Evolutionary conservation across 495 filamentous ascomycete species (phyloP), one percentile per base, ranked within the genome.

Genomic region (Mycothermus thermophilus): DNA sequence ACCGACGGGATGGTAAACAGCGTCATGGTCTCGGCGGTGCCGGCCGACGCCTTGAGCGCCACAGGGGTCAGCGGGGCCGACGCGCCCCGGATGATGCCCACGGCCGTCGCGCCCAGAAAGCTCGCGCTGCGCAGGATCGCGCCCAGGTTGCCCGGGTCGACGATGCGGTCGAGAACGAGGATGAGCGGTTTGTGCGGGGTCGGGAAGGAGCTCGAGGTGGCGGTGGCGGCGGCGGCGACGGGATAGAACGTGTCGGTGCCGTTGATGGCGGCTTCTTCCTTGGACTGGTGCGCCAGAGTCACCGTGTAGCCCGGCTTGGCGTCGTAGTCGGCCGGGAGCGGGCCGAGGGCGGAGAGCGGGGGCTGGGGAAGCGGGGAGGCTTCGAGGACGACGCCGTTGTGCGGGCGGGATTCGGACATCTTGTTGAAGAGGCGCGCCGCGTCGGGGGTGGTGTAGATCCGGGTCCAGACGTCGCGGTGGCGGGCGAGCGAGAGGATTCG

Each of bases 321-420:
- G 4, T 59, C 47, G 5, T 57, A 48, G 8, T 56, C 43, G 14
- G 61, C 51, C 0, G 54, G 38, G 10, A 76, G 57, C 3, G 51
- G 35, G 19, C 62, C 65, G 12, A 95, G 59, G 14, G 64, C 51
- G 17, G 61, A 63, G 14, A 93, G 61, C 2, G 88, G 87, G 1
- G 74, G 60, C 42, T 75, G 72, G 0, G 83, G 84, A 17, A 96
- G 57, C 7, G 79, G 81, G 0, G 86, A 93, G 15, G 78, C 77
- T 57, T 97, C 90, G 17, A 97, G 69, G 25, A 96, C 63, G 49
- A 77, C 85, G 35, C 88, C 80, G 54, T 95, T 97, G 52, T 97
- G 90, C 21, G 87, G 83, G 35, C 90, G 69, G n/a, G 75, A 74
- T 11, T 59, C 63, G 42, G 75, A 77, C 77, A 92, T 81, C 54